phyloP scores from a whole-genome alignment of 2,329 filamentous ascomycete species.

The Leptographium radiaticola region DNA sequence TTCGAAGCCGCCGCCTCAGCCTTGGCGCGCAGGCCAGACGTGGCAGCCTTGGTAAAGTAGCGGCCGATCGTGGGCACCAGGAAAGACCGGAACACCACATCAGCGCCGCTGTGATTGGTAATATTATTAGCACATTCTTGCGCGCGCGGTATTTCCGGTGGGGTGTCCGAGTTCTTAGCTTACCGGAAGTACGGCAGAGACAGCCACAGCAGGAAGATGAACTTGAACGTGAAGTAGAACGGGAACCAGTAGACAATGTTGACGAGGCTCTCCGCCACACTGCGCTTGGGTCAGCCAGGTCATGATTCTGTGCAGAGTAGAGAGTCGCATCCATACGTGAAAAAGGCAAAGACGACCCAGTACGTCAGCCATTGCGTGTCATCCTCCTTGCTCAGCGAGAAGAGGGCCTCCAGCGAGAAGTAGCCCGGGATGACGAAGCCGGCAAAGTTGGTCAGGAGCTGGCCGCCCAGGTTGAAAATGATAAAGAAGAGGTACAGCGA shows the following conservation, averaged over 20 bases:
- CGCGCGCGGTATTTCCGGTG: neutral
- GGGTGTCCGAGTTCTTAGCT: neutral
- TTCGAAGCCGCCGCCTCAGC: conserved; percentile 60
- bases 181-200: conserved; percentile 89
- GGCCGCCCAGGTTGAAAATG: conserved; percentile 83
- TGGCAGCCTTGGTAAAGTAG: conserved; percentile 63
- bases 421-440: conserved; percentile 74
- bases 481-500: conserved; percentile 83
- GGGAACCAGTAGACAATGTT: conserved; percentile 90
- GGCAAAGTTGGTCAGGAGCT: conserved; percentile 76
- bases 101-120: conserved; percentile 57
- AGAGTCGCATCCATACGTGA: conserved; percentile 41
- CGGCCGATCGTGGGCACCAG: conserved; percentile 81
- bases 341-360: conserved; percentile 76
- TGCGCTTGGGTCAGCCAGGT: conserved; percentile 15
- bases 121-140: conserved; percentile 10
- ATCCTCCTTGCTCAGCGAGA: conserved; percentile 56
- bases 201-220: conserved; percentile 94
- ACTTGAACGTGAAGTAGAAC: conserved; percentile 99
- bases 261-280: conserved; percentile 67
- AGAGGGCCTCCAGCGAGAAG: conserved; percentile 70
- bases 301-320: neutral
- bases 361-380: conserved; percentile 77
- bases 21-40: conserved; percentile 80
- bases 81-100: conserved; percentile 94